These are phyloP conservation scores for Neocatenulostroma microsporum DNA, from an alignment of 2,329 filamentous ascomycete species.

Conservation along the genomic window DNA sequence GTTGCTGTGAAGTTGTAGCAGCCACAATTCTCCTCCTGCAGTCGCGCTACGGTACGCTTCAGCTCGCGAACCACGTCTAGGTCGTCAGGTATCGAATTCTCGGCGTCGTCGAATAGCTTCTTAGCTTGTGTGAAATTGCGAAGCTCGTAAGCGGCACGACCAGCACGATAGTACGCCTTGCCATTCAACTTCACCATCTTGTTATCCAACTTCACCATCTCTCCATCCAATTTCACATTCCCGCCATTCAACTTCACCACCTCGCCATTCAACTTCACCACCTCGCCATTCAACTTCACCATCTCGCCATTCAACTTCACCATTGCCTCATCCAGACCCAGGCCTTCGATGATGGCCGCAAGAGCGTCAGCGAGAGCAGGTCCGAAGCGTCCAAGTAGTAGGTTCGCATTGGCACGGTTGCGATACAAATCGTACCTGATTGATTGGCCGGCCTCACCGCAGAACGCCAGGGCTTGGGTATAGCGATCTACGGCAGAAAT, in stretches of 20 bases:
- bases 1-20: conserved; percentile 18
- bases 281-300: too few relatives aligned
- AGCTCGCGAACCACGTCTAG: conserved; percentile 13
- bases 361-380: conserved; percentile 14
- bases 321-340: too few relatives aligned
- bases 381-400: conserved; percentile 16
- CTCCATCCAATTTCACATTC: not conserved
- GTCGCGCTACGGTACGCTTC: conserved; percentile 8
- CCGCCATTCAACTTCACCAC: conserved; percentile 1
- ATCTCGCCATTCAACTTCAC: too few relatives aligned
- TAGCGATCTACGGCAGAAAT: conserved; percentile 11
- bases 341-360: conserved; percentile 5
- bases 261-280: too few relatives aligned
- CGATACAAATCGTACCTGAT: conserved; percentile 14
- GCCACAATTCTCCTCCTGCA: conserved; percentile 16
- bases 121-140: conserved; percentile 11
- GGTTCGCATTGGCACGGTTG: conserved; percentile 17
- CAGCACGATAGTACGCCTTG: conserved; percentile 21
- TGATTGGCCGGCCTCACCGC: conserved; percentile 2
- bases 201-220: too few relatives aligned
- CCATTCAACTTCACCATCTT: conserved; percentile 9
- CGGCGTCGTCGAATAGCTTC: conserved; percentile 7
- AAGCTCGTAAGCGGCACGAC: conserved; percentile 20
- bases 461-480: conserved; percentile 6
- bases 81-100: conserved; percentile 10